phyloP scores from a whole-genome alignment of 768 basidiomycete species.

The Ramaria rubella region DNA sequence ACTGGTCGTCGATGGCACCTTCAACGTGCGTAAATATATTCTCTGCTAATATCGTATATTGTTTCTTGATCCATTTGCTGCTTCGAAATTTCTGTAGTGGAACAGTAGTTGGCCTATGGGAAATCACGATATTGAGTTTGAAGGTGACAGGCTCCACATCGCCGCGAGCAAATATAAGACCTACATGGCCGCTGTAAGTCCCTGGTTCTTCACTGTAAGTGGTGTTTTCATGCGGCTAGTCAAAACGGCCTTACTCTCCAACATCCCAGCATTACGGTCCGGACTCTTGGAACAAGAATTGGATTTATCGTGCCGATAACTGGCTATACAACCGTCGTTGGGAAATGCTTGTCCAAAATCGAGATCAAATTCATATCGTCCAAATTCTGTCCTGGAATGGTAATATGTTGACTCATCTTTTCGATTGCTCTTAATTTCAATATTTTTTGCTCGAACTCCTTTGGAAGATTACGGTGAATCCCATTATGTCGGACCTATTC shows the following conservation, averaged over 20 bases:
- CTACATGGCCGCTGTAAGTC: constrained; percentile 54
- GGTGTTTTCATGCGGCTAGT: not conserved
- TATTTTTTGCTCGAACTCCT: too few relatives aligned
- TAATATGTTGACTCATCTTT: too few relatives aligned
- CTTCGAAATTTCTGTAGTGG: constrained; percentile 41
- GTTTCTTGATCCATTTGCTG: constrained; percentile 18
- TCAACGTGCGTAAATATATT: constrained; percentile 47
- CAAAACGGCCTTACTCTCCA: not conserved
- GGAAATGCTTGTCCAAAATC: constrained; percentile 54
- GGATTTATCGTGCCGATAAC: constrained; percentile 58
- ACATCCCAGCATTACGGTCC: constrained; percentile 48
- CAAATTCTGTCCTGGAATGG: constrained; percentile 60
- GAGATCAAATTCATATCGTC: constrained; percentile 52
- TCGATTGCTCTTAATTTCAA: too few relatives aligned
- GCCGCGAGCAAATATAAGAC: constrained; percentile 16
- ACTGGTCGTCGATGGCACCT: constrained; percentile 44
- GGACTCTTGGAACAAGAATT: constrained; percentile 66
- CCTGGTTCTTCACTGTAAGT: constrained; percentile 63
- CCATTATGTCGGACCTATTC: constrained; percentile 65
- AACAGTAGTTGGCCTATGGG: constrained; percentile 72
- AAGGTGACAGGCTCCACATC: not conserved
- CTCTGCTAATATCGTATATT: constrained; percentile 2
- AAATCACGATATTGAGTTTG: constrained; percentile 1
- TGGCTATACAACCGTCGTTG: constrained; percentile 62
- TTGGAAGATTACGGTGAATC: constrained; percentile 72